Evolutionary conservation across 192 early-diverging fungal genomes (phyloP), one percentile per base, ranked within the genome.

Genomic region (Backusella westeae): DNA sequence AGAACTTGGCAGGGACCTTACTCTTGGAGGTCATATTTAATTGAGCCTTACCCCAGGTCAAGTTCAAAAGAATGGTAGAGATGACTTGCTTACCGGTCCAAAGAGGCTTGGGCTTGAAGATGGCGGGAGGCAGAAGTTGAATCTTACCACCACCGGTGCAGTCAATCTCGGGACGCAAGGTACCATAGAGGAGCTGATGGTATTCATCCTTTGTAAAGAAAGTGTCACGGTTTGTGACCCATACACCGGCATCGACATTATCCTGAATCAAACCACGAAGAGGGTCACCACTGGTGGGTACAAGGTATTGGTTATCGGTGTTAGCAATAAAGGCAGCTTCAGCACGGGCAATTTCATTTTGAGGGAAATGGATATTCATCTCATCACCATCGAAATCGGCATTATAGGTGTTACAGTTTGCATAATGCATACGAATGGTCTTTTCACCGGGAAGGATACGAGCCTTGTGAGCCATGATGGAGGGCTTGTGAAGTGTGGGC

Each of bases 311-410:
- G 73, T 90, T 86, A 79, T 98, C 97, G 6, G 95, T 97, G 67
- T 92, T 92, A 69, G 96, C 97, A 80, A 99, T 99, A 83, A 96
- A 81, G 82, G 93, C 92, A 53, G 97, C 96, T 86, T 99, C 98
- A 32, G 98, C 93, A 68, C 97, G 91, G 5, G 96, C 98, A 53
- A 95, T 86, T 83, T 99, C 97, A 86, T 95, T 98, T 84, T 99
- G 98, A 52, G 97, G 97, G 83, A 99, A 99, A 89, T 99, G 98
- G 76, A 97, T 92, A 87, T 99, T 99, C 98, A 99, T 99, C 87
- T 99, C 98, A 87, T 99, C 98, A 79, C 98, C 98, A 83, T 99
- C 98, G 89, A 99, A 99, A 91, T 99, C 98, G 74, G 97, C 97
- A 85, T 94, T 94, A 68, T 95, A 96, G 34, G 95, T 91, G 80